Evolutionary conservation across 2,329 filamentous ascomycete species (phyloP), one percentile per base, ranked within the genome.

Genomic region (Mariannaea sp.): DNA sequence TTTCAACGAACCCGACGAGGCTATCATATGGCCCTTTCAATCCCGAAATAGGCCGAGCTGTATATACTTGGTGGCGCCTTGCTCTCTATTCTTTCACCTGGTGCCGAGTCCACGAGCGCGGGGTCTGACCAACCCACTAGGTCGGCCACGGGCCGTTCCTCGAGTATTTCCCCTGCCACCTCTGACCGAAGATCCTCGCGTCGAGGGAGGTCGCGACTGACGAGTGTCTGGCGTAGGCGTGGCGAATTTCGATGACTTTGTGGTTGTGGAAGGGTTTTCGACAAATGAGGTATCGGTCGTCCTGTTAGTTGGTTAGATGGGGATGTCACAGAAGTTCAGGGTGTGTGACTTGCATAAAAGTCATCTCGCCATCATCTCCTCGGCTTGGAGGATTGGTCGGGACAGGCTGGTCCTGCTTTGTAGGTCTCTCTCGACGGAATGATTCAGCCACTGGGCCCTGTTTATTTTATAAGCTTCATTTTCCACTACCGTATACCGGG

Each of bases 211-310:
- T 35, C 78, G 78, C 7, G 80, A 80, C 53, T 77, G 75, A 40
- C 72, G 76, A 24, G 63, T 39, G 49, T 68, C 75, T 6, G 79
- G 70, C 6, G 73, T 75, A 20, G 79, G 70, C 6, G 73, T 75
- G 22, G 73, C 69, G 58, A 77, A 77, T 56, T 75, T 80, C 20
- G 79, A 71, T 14, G 78, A 70, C 62, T 77, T 84, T 19, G 78
- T 78, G 12, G 80, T 74, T n/a, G 76, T 75, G 2, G 81, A 73
- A 7, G 92, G 92, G 65, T 96, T 90, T 27, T 96, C 91, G 50
- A 96, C 85, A 67, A 96, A 97, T 1, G 90, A 90, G 5, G 88
- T 95, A 68, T 96, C 92, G 9, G 90, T 96, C 19, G 92, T 96
- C 80, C 89, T 93, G 50, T 17, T 40, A 36, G 33, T 58, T 57